Percentiles rank a stretch among this genome's conserved stretches.
Conservation (phyloP, 345 rosid species). For the Xanthoceras sorbifolium region DNA sequence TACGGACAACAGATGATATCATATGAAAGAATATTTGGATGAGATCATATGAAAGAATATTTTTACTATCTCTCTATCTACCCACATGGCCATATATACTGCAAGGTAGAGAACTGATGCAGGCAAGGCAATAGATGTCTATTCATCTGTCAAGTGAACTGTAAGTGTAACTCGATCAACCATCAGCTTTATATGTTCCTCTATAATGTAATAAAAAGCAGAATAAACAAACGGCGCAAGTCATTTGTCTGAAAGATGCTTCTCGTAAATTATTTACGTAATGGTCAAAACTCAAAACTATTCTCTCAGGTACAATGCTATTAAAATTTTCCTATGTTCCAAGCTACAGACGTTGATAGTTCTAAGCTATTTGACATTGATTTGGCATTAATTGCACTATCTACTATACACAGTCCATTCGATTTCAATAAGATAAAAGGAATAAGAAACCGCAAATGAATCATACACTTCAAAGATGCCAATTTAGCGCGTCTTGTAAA, state of each 20-base stretch:
- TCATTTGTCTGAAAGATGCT: neutral
- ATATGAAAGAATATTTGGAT: no score
- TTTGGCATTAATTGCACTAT: neutral
- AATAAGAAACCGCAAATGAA: neutral
- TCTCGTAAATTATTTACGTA: no score
- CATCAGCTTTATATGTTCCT: neutral
- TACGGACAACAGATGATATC: no score
- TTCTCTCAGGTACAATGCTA: no score
- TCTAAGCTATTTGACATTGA: neutral
- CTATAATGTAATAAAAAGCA: neutral
- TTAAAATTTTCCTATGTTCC: no score
- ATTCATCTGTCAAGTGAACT: neutral
- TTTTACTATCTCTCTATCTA: no score
- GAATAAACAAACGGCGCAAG: neutral
- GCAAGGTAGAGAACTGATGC: neutral
- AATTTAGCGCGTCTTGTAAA: neutral
- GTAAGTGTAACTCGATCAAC: neutral
- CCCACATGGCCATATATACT: no score
- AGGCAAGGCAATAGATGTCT: constrained; percentile 1
- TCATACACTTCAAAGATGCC: neutral
- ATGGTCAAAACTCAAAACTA: no score
- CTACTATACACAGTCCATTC: neutral
- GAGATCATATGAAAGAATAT: no score
- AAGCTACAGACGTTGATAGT: neutral
- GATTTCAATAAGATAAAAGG: neutral